phyloP scores from a whole-genome alignment of 2,329 filamentous ascomycete species.

The Teratosphaeria zuluensis region DNA sequence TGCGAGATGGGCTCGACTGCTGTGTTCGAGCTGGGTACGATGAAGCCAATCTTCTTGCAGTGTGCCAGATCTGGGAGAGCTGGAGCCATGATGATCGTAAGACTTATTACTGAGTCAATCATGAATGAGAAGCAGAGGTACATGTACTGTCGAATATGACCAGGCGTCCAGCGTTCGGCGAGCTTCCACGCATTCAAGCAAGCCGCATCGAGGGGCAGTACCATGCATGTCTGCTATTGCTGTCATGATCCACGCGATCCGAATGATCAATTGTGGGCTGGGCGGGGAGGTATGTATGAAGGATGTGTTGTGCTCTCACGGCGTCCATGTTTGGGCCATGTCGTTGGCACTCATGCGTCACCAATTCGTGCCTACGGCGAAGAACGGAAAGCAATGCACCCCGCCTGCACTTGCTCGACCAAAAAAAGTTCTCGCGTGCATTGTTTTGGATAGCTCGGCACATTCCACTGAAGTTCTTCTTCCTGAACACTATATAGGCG shows the following conservation, averaged over 20 bases:
- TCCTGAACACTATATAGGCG: neutral
- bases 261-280: too few species aligned
- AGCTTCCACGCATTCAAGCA: neutral
- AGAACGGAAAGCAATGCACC: neutral
- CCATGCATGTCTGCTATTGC: neutral
- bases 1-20: conserved; percentile 35
- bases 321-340: neutral
- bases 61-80: conserved; percentile 9
- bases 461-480: neutral
- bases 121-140: too few species aligned
- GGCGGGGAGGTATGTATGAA: neutral
- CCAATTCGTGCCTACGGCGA: neutral
- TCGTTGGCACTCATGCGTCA: neutral
- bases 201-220: neutral
- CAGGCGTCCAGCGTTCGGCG: neutral
- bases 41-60: conserved; percentile 28
- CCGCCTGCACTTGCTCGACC: neutral
- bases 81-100: neutral
- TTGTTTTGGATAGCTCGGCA: neutral
- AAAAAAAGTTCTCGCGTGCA: neutral
- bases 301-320: neutral
- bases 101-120: neutral
- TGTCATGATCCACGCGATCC: neutral
- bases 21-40: conserved; percentile 38
- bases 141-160: neutral